phyloP scores from a whole-genome alignment of 345 rosid genomes.

The Orychophragmus violaceus region DNA sequence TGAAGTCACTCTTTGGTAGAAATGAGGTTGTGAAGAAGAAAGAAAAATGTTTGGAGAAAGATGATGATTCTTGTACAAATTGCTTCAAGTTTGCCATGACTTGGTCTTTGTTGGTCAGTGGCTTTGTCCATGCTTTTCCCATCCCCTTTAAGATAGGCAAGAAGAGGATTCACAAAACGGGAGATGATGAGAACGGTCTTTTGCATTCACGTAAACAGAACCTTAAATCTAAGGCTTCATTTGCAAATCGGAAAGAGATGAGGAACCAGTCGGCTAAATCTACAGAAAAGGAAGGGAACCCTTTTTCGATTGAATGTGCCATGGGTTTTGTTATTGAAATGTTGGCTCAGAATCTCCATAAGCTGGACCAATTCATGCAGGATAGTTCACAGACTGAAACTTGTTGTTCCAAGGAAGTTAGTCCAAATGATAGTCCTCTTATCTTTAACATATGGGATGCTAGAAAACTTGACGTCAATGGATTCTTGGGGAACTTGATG shows the following conservation, averaged over 20 bases:
- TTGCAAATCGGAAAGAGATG: constrained; percentile 30
- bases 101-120: constrained; percentile 67
- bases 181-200: constrained; percentile 36
- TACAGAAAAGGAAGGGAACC: constrained; percentile 34
- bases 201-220: constrained; percentile 24
- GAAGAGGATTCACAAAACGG: constrained; percentile 41
- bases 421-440: constrained; percentile 44
- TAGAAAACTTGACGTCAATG: constrained; percentile 66
- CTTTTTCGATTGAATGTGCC: constrained; percentile 44
- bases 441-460: constrained; percentile 67
- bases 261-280: constrained; percentile 14
- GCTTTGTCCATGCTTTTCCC: constrained; percentile 62
- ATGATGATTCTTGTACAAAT: constrained; percentile 52
- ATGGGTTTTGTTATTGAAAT: constrained; percentile 53
- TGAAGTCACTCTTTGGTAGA: constrained; percentile 41
- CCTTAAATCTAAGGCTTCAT: constrained; percentile 26
- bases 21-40: constrained; percentile 31
- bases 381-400: constrained; percentile 27
- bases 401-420: constrained; percentile 23
- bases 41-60: constrained; percentile 35
- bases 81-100: constrained; percentile 72
- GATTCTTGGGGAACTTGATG: constrained; percentile 67
- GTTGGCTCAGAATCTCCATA: constrained; percentile 54
- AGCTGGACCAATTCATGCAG: constrained; percentile 50
- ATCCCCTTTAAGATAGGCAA: constrained; percentile 48